phyloP scores from a whole-genome alignment of 1,284 basidiomycete genomes.

The Marasmius tenuissimus region DNA sequence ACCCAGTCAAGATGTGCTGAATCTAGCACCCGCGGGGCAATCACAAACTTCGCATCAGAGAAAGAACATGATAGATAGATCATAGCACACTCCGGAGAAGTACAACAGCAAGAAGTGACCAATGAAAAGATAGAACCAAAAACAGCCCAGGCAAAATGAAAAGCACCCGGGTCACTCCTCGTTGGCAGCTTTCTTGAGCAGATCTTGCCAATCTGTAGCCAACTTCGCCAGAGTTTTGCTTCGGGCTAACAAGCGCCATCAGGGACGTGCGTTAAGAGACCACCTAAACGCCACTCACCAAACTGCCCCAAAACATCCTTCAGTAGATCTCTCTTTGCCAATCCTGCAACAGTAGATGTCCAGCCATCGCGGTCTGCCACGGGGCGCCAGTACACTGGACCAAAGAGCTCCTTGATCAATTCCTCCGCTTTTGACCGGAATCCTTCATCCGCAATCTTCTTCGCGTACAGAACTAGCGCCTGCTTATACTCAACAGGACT shows the following conservation, averaged over 20 bases:
- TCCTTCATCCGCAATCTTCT: constrained; percentile 82
- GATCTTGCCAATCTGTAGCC: constrained; percentile 78
- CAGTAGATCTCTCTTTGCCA: constrained; percentile 77
- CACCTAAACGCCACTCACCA: constrained; percentile 43
- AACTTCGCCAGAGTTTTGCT: constrained; percentile 73
- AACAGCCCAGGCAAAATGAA: not conserved
- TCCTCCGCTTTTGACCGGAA: constrained; percentile 87
- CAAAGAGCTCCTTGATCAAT: constrained; percentile 82
- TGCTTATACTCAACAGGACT: constrained; percentile 84
- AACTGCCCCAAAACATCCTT: constrained; percentile 78
- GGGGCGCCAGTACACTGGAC: constrained; percentile 82
- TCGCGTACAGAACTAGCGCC: constrained; percentile 74
- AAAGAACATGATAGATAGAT: not conserved
- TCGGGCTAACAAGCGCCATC: constrained; percentile 42
- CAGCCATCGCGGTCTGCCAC: constrained; percentile 59
- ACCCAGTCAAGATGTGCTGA: too few relatives aligned
- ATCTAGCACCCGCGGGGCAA: too few relatives aligned
- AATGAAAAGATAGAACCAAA: not conserved
- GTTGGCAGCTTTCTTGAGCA: constrained; percentile 58
- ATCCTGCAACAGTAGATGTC: constrained; percentile 64
- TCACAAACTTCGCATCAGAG: too few relatives aligned
- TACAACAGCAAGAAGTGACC: not conserved
- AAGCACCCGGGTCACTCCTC: constrained; percentile 33
- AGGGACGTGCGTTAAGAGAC: constrained; percentile 6
- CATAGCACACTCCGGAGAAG: not conserved